A percentile compares a stretch with the other conserved stretches of the same genome.
These are phyloP conservation scores for Malus hybrid DNA, from an alignment of 331 rosid genomes.

Conservation along the genomic window DNA sequence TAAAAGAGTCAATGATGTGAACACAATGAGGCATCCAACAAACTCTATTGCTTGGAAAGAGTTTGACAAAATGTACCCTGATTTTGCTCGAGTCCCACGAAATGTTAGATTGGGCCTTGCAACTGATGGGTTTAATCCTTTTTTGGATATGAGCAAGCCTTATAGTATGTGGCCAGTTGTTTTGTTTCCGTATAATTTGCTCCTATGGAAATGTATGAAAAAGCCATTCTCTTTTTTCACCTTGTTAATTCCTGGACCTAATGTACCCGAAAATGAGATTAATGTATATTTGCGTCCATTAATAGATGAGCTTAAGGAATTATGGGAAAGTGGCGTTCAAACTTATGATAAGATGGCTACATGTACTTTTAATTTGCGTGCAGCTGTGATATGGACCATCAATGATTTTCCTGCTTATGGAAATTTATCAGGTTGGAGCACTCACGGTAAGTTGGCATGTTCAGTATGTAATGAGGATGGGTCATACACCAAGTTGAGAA, in stretches of 20 bases:
- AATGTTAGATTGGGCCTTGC: not conserved
- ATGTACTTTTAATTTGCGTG: no score
- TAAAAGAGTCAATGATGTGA: not conserved
- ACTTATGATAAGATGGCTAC: no score
- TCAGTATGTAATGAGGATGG: no score
- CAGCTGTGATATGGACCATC: no score
- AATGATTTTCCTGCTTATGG: no score
- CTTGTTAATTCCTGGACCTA: not conserved
- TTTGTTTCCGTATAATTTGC: not conserved
- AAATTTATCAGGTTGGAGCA: no score
- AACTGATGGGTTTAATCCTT: not conserved
- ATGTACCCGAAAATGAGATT: not conserved
- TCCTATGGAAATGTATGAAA: not conserved
- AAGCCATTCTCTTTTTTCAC: not conserved
- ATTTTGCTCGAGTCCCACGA: not conserved
- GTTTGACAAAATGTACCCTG: not conserved
- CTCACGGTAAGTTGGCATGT: no score
- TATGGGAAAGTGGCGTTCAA: not conserved
- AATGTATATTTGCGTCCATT: not conserved
- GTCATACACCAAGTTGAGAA: no score
- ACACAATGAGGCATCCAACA: not conserved
- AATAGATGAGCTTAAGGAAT: not conserved
- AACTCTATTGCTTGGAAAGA: not conserved
- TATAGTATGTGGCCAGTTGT: not conserved
- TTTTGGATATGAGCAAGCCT: not conserved